Conservation (phyloP, 2,329 filamentous ascomycete species). For the Penicillium sp. region DNA sequence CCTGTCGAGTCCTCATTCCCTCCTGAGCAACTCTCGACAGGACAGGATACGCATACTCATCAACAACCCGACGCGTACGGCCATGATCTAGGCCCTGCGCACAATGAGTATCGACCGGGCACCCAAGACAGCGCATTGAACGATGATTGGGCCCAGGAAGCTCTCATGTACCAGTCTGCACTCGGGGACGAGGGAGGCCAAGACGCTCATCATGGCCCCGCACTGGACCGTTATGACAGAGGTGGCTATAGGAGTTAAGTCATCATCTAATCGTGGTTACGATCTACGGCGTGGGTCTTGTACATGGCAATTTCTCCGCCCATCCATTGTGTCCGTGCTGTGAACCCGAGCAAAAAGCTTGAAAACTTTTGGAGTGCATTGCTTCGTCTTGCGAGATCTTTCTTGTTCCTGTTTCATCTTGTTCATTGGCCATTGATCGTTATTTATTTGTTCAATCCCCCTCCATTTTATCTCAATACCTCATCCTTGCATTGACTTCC, state of each 20-base stretch:
- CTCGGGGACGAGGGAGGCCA: conserved; percentile 22
- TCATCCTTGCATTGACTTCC: neutral
- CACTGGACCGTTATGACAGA: conserved; percentile 30
- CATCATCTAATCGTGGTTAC: too few relatives aligned
- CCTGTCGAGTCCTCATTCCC: conserved; percentile 9
- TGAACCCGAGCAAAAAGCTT: neutral
- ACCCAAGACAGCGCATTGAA: conserved; percentile 23
- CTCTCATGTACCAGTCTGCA: conserved; percentile 39
- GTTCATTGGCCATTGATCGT: neutral
- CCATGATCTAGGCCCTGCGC: conserved; percentile 12
- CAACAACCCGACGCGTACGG: conserved; percentile 27
- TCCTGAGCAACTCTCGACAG: conserved; percentile 11
- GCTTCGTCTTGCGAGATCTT: neutral
- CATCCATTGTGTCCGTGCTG: neutral
- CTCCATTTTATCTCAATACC: conserved; percentile 5
- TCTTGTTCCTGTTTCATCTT: neutral
- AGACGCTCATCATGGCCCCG: conserved; percentile 18
- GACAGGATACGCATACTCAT: conserved; percentile 31
- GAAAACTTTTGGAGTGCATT: neutral
- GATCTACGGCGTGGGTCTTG: neutral
- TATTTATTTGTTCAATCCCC: neutral
- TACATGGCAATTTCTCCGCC: conserved; percentile 5
- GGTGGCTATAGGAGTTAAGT: conserved; percentile 9
- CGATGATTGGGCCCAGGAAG: conserved; percentile 43
- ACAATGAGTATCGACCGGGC: conserved; percentile 15